phyloP scores from a whole-genome alignment of 768 basidiomycete genomes.

The Russula sp. region DNA sequence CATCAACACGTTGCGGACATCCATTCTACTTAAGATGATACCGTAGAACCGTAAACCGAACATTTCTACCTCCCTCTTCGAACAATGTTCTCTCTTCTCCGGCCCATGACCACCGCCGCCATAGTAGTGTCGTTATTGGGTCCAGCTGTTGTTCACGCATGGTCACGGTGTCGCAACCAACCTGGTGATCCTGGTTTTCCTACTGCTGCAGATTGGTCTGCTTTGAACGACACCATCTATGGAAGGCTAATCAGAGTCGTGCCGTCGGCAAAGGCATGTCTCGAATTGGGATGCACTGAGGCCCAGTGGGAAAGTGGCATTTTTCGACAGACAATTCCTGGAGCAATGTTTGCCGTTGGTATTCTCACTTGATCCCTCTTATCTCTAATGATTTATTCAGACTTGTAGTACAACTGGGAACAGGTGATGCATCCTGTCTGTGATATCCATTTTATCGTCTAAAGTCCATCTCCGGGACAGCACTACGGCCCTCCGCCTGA shows the following conservation, averaged over 20 bases:
- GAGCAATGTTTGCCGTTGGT: constrained; percentile 20
- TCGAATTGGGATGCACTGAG: constrained; percentile 9
- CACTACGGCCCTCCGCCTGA: constrained; percentile 10
- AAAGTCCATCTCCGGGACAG: neutral
- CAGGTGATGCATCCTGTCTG: constrained; percentile 1
- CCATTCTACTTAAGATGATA: too few species aligned
- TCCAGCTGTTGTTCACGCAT: neutral
- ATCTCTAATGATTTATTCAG: neutral
- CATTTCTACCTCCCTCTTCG: neutral
- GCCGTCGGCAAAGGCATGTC: constrained; percentile 16
- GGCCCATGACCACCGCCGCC: neutral
- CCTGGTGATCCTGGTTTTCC: constrained; percentile 20
- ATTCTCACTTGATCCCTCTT: neutral
- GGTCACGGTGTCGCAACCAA: constrained; percentile 22
- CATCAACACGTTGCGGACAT: too few species aligned
- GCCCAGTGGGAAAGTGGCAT: constrained; percentile 18
- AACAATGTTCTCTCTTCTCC: neutral
- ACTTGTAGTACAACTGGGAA: constrained; percentile 22
- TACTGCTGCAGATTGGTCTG: constrained; percentile 9
- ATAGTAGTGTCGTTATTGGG: neutral
- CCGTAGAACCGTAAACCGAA: too few species aligned
- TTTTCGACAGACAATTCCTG: constrained; percentile 19
- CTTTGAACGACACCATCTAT: constrained; percentile 13
- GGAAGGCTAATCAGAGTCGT: constrained; percentile 16
- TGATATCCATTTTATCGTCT: neutral